Conservation (phyloP, 2,329 filamentous ascomycete species). For the Pseudogymnoascus sp. region DNA sequence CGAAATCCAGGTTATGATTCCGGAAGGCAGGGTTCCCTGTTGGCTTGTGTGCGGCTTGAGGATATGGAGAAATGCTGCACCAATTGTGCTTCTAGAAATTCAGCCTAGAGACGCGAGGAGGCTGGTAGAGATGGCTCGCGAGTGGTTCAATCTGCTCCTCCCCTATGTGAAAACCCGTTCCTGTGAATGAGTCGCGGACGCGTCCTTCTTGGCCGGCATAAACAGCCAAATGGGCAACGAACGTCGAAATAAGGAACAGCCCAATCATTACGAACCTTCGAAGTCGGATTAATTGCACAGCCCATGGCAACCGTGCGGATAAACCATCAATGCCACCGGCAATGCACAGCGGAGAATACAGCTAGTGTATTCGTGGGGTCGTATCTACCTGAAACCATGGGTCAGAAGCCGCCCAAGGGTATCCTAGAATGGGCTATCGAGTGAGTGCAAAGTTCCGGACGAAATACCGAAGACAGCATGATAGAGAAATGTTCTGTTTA, state of each 20-base stretch:
- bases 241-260: slow-evolving; percentile 4
- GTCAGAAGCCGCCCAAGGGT: neutral
- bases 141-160: neutral
- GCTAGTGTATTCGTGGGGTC: neutral
- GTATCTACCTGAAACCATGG: neutral
- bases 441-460: neutral
- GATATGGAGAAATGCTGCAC: neutral
- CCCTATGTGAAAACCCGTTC: too few relatives aligned
- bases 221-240: neutral
- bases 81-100: neutral
- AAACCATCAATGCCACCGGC: neutral
- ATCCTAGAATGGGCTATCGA: neutral
- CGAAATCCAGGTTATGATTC: neutral
- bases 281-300: neutral
- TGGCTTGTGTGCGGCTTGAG: neutral
- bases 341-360: slow-evolving; percentile 1
- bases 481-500: neutral
- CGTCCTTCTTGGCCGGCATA: neutral
- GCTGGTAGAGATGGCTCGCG: neutral
- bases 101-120: neutral
- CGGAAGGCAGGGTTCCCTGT: neutral
- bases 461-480: neutral
- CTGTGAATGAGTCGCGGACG: neutral
- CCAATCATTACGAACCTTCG: neutral
- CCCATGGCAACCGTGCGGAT: neutral